Percentiles rank a stretch among this genome's conserved stretches.
phyloP scores from a whole-genome alignment of 1,139 yeast species.

The Pichia sp. region DNA sequence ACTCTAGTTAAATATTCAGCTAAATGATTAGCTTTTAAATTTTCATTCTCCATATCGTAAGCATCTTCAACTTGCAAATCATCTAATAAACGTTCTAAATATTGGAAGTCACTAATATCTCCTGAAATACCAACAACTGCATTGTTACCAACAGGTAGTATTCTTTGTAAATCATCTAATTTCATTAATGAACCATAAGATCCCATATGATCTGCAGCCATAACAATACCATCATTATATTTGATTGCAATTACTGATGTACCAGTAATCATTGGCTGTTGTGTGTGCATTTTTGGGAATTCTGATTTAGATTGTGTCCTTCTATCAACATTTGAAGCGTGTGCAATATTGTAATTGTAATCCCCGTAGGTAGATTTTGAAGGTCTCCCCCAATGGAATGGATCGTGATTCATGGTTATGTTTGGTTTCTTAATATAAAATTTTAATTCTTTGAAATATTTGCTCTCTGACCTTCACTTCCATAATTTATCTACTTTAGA shows the following conservation, averaged over 20 bases:
- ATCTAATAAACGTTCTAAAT: slow-evolving; percentile 66
- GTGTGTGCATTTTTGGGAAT: slow-evolving; percentile 79
- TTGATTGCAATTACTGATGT: slow-evolving; percentile 91
- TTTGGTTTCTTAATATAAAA: no score
- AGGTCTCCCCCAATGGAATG: slow-evolving; percentile 94
- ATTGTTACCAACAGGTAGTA: slow-evolving; percentile 73
- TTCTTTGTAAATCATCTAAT: slow-evolving; percentile 77
- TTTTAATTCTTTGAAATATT: no score
- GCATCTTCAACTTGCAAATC: slow-evolving; percentile 72
- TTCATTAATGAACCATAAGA: slow-evolving; percentile 91
- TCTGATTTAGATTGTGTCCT: slow-evolving; percentile 24
- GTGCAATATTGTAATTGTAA: slow-evolving; percentile 68
- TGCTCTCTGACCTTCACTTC: no score
- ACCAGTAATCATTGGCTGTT: slow-evolving; percentile 93
- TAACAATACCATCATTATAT: slow-evolving; percentile 80
- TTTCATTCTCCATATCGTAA: slow-evolving; percentile 70
- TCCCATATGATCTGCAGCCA: slow-evolving; percentile 95
- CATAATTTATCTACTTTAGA: no score
- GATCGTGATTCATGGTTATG: slow-evolving; percentile 87
- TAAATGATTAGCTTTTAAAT: slow-evolving; percentile 76
- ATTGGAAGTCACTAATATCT: slow-evolving; percentile 90
- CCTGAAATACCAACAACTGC: slow-evolving; percentile 94
- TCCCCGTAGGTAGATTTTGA: slow-evolving; percentile 71
- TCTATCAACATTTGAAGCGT: slow-evolving; percentile 34
- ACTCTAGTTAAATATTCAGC: slow-evolving; percentile 83